Percentiles rank a stretch among this genome's conserved stretches.
These are phyloP conservation scores for Anthostomella pinea DNA, from an alignment of 2,329 filamentous ascomycete genomes.

Conservation along the genomic window DNA sequence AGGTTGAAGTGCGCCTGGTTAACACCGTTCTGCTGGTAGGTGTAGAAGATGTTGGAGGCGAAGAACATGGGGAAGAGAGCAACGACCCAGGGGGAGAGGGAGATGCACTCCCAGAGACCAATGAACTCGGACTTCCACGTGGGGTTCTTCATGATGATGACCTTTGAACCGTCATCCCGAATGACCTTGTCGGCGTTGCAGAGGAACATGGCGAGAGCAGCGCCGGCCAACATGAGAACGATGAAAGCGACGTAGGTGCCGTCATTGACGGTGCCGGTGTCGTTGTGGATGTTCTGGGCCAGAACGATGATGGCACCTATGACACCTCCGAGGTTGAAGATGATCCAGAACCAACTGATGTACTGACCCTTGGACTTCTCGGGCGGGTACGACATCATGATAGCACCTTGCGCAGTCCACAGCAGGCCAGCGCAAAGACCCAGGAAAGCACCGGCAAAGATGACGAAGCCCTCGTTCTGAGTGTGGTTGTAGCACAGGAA, in stretches of 20 bases:
- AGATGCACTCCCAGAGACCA: slow-evolving; percentile 64
- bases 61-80: slow-evolving; percentile 77
- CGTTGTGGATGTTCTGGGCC: slow-evolving; percentile 65
- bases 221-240: slow-evolving; percentile 66
- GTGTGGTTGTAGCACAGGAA: slow-evolving; percentile 71
- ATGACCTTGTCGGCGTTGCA: slow-evolving; percentile 64
- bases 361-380: slow-evolving; percentile 83
- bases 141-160: slow-evolving; percentile 75
- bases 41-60: slow-evolving; percentile 77
- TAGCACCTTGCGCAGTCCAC: slow-evolving; percentile 79
- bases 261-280: slow-evolving; percentile 49
- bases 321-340: slow-evolving; percentile 89
- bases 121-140: slow-evolving; percentile 69
- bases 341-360: slow-evolving; percentile 91
- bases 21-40: slow-evolving; percentile 72
- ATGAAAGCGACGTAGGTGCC: slow-evolving; percentile 77
- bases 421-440: slow-evolving; percentile 77
- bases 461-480: slow-evolving; percentile 65
- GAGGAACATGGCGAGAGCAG: slow-evolving; percentile 58
- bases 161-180: slow-evolving; percentile 65
- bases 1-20: slow-evolving; percentile 69
- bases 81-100: slow-evolving; percentile 64
- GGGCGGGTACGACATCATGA: slow-evolving; percentile 86
- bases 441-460: slow-evolving; percentile 73
- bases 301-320: slow-evolving; percentile 79